Evolutionary conservation across 2,329 filamentous ascomycete species (phyloP).

Genomic region (Penicillium sp.): DNA sequence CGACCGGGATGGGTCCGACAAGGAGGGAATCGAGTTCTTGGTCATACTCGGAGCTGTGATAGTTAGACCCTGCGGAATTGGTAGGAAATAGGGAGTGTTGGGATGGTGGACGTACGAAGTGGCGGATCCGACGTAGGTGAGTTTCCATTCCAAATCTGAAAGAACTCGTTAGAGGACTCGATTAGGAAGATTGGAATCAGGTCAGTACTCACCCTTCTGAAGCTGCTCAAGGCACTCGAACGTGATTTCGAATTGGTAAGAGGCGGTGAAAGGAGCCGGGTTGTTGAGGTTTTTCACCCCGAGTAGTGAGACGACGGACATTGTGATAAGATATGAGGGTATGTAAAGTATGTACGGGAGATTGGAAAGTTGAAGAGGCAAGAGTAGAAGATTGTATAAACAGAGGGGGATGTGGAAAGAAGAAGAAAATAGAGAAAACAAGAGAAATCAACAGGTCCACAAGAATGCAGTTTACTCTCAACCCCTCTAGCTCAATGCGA

Average conservation of each 20-base stretch:
- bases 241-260: conserved; percentile 97
- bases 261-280: conserved; percentile 85
- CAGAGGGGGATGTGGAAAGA: neutral
- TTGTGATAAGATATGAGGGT: conserved; percentile 46
- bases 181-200: neutral
- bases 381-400: conserved; percentile 8
- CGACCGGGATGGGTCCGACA: conserved; percentile 94
- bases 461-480: conserved; percentile 21
- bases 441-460: conserved; percentile 23
- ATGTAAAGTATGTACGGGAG: conserved; percentile 21
- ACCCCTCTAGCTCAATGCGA: conserved; percentile 20
- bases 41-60: conserved; percentile 83
- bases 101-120: conserved; percentile 68
- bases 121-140: conserved; percentile 97
- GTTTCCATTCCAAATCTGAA: conserved; percentile 95
- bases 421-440: conserved; percentile 15
- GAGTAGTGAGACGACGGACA: conserved; percentile 95
- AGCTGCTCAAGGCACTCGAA: conserved; percentile 95
- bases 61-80: conserved; percentile 21
- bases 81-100: neutral
- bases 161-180: conserved; percentile 20
- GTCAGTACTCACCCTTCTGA: conserved; percentile 69
- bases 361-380: conserved; percentile 9
- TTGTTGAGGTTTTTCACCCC: conserved; percentile 97
- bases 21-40: conserved; percentile 97